Evolutionary conservation across 768 basidiomycete genomes (phyloP).

Genomic region (Crepidotus variabilis): DNA sequence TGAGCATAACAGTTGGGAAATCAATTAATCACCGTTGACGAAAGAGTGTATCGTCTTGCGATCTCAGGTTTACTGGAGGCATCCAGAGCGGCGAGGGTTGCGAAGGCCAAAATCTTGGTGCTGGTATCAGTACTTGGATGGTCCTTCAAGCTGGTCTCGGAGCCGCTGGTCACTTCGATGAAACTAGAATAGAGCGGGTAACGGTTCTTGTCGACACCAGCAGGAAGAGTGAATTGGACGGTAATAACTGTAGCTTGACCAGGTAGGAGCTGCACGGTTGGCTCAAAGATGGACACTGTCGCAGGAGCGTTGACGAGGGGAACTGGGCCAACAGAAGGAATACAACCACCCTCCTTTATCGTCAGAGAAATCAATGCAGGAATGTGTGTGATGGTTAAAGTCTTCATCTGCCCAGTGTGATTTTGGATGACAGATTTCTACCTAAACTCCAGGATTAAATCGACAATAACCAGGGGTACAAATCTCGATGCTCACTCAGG

Average conservation of each 20-base stretch:
- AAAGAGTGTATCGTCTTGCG: slow-evolving; percentile 44
- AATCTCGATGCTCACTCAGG: slow-evolving; percentile 28
- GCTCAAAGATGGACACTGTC: slow-evolving; percentile 38
- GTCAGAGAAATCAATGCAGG: slow-evolving; percentile 53
- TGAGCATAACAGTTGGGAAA: slow-evolving; percentile 29
- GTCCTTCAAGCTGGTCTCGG: slow-evolving; percentile 39
- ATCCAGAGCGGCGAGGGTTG: slow-evolving; percentile 38
- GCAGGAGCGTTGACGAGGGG: slow-evolving; percentile 43
- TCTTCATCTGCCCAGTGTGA: slow-evolving; percentile 34
- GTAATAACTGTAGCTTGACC: slow-evolving; percentile 34
- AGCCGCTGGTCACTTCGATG: slow-evolving; percentile 37
- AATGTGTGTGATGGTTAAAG: slow-evolving; percentile 44
- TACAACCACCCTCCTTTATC: slow-evolving; percentile 34
- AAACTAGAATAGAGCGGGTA: slow-evolving; percentile 60
- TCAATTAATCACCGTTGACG: slow-evolving; percentile 31
- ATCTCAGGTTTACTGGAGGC: slow-evolving; percentile 32
- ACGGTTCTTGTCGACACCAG: slow-evolving; percentile 31
- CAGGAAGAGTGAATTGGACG: slow-evolving; percentile 44
- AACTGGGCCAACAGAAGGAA: slow-evolving; percentile 43
- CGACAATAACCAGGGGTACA: slow-evolving; percentile 1
- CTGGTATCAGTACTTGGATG: slow-evolving; percentile 50
- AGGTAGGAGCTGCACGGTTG: slow-evolving; percentile 38
- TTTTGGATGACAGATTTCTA: slow-evolving; percentile 48
- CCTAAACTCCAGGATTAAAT: slow-evolving; percentile 18
- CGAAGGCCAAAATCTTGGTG: slow-evolving; percentile 34